Evolutionary conservation across 495 filamentous ascomycete genomes (phyloP).

Genomic region (Oidiodendron maius): DNA sequence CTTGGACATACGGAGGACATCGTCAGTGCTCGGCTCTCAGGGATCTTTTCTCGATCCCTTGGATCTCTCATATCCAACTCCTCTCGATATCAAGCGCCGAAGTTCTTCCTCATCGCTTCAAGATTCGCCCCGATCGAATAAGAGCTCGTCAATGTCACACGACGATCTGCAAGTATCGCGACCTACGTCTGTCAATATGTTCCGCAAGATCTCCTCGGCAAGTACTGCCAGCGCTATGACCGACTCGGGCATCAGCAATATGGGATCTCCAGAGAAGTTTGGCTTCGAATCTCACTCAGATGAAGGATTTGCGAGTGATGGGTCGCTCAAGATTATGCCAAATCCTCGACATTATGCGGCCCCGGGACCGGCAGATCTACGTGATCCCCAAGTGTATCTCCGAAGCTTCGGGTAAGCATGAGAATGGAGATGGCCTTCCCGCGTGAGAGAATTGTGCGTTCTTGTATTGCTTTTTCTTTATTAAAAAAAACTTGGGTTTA

Average conservation of each 20-base stretch:
- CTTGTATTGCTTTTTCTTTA: too few species aligned
- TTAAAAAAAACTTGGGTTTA: too few species aligned
- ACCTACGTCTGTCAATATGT: constrained; percentile 3
- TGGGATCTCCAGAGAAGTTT: constrained; percentile 4
- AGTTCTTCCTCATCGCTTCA: neutral
- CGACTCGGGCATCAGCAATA: constrained; percentile 2
- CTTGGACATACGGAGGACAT: neutral
- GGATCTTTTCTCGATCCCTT: neutral
- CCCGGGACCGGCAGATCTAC: too few species aligned
- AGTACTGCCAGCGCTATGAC: neutral
- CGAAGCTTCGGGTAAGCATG: too few species aligned
- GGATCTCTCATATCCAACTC: neutral
- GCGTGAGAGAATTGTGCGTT: too few species aligned
- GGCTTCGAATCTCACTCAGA: neutral
- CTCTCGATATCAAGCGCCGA: neutral
- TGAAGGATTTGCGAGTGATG: neutral
- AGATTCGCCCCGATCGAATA: too few species aligned
- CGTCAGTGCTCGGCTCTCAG: neutral
- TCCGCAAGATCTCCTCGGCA: neutral
- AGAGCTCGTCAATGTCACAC: too few species aligned
- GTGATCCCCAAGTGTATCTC: too few species aligned
- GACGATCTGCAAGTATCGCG: too few species aligned
- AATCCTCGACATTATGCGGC: too few species aligned
- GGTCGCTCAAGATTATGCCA: too few species aligned
- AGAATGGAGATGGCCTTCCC: too few species aligned